Base-by-base conservation (phyloP, 768 basidiomycete species). In the Strobilomyces confusus region DNA sequence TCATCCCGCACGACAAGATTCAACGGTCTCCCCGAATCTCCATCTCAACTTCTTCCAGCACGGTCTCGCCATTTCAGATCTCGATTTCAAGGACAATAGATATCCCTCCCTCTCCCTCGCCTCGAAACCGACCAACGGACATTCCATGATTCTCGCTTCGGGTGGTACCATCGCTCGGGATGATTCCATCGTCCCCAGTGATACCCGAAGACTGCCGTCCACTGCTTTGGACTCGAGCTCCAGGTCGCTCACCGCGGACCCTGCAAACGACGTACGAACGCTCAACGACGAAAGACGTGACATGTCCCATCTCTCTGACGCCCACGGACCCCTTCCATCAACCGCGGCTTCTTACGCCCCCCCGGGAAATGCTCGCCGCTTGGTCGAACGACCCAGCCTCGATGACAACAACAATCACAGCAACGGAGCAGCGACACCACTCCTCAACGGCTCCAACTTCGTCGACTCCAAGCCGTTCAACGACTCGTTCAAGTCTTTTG, bases 11-110 rank as follows among this genome's bases (percentile, higher is more conserved):
- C 71, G 75, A 59, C 75, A 72, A 52, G 75, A 78, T 48, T 64
- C 69, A 30, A 60, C 73, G 9, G 49, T 63, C 23, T 32, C 69
- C 20, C 57, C 66, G n/a, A 58, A 56, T 34, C 54, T 71, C 40
- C 70, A 66, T 60, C 63, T 75, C 54, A 68, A 65, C 51, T 66
- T 78, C 56, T 83, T 82, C 69, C 73, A 82, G 47, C 76, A 75
- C 61, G 71, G 76, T 38, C 74, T 86, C 54, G 63, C 73, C 37
- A 76, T 84, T 66, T 72, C 79, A 52, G 84, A 85, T 52, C 74
- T 81, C 57, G 82, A 84, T 69, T 78, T 81, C 67, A 75, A 77
- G 61, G 86, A 86, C 73, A 80, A 78, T 64, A 76, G 85, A 64
- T 84, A 86, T 59, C 73, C 78, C 17, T 52, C 72, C 44, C 61